Evolutionary conservation across 2,329 filamentous ascomycete genomes (phyloP).

Genomic region (Ceratocystis diversiconidia): DNA sequence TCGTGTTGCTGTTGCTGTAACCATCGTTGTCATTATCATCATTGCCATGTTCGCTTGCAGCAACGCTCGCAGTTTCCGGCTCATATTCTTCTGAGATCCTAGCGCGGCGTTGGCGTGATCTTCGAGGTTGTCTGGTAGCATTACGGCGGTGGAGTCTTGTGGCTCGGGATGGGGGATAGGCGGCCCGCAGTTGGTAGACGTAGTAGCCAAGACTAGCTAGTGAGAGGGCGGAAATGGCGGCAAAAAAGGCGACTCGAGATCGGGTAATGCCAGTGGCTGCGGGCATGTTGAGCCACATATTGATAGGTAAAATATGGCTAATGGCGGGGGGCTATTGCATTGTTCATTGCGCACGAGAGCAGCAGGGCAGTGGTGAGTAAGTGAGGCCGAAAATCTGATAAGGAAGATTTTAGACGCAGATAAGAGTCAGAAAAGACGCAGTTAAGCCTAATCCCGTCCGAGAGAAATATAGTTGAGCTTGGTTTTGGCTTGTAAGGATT

Average conservation of each 20-base stretch:
- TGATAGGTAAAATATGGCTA: slow-evolving; percentile 3
- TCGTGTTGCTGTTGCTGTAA: slow-evolving; percentile 27
- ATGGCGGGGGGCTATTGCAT: slow-evolving; percentile 12
- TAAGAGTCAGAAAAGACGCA: no score
- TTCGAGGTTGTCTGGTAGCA: slow-evolving; percentile 42
- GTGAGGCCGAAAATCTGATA: no score
- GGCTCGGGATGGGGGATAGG: slow-evolving; percentile 19
- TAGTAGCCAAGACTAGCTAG: slow-evolving; percentile 42
- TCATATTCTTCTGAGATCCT: slow-evolving; percentile 9
- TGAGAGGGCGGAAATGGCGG: slow-evolving; percentile 40
- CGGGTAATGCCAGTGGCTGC: slow-evolving; percentile 42
- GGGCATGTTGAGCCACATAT: slow-evolving; percentile 35
- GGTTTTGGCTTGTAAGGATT: no score
- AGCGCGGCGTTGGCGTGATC: slow-evolving; percentile 15
- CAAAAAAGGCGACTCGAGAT: slow-evolving; percentile 38
- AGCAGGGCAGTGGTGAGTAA: no score
- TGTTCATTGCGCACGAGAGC: slow-evolving; percentile 8
- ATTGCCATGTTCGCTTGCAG: background rate
- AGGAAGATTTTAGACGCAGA: no score
- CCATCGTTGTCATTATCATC: slow-evolving; percentile 1
- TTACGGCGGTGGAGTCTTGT: slow-evolving; percentile 48
- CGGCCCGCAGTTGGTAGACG: slow-evolving; percentile 22
- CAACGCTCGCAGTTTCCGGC: background rate
- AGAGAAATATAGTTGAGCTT: no score
- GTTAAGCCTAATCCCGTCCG: no score